These are phyloP conservation scores for Digitaria exilis DNA, from an alignment of 202 grass and related monocot genomes.

Conservation along the genomic window DNA sequence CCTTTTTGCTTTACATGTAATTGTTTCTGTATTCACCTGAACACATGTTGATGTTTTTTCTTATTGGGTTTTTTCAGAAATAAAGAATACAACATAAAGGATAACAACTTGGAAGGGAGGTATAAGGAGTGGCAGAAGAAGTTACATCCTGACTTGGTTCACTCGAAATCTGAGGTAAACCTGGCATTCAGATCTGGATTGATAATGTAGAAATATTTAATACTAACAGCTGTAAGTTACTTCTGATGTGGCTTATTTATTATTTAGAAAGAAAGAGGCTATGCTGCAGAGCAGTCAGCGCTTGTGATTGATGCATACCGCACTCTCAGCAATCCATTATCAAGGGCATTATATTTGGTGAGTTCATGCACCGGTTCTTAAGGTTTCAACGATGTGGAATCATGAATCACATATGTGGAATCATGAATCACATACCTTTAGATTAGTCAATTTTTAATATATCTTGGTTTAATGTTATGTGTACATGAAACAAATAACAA, in stretches of 20 bases:
- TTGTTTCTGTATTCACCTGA: slow-evolving; percentile 7
- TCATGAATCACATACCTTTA: neutral
- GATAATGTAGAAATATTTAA: neutral
- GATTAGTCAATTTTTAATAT: neutral
- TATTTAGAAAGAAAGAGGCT: slow-evolving; percentile 74
- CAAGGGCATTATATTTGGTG: slow-evolving; percentile 87
- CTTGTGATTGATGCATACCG: slow-evolving; percentile 86
- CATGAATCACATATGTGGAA: neutral
- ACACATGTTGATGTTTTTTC: slow-evolving; percentile 3
- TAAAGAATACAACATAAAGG: slow-evolving; percentile 54
- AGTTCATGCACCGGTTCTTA: slow-evolving; percentile 24
- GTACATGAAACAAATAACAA: neutral
- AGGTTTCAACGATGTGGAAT: neutral
- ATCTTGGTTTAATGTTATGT: neutral
- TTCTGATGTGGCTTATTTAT: slow-evolving; percentile 36
- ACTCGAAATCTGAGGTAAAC: slow-evolving; percentile 89
- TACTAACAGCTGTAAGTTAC: neutral
- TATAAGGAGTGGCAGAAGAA: slow-evolving; percentile 99
- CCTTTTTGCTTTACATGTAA: slow-evolving; percentile 1
- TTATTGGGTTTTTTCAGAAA: slow-evolving; percentile 54
- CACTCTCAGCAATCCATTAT: slow-evolving; percentile 70
- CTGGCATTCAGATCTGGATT: slow-evolving; percentile 1
- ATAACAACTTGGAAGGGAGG: slow-evolving; percentile 68
- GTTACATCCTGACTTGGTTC: slow-evolving; percentile 89
- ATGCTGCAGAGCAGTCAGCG: slow-evolving; percentile 83